These are phyloP conservation scores for Asterella californica DNA, from an alignment of 225 moss, liverwort and hornwort species.

Conservation along the genomic window DNA sequence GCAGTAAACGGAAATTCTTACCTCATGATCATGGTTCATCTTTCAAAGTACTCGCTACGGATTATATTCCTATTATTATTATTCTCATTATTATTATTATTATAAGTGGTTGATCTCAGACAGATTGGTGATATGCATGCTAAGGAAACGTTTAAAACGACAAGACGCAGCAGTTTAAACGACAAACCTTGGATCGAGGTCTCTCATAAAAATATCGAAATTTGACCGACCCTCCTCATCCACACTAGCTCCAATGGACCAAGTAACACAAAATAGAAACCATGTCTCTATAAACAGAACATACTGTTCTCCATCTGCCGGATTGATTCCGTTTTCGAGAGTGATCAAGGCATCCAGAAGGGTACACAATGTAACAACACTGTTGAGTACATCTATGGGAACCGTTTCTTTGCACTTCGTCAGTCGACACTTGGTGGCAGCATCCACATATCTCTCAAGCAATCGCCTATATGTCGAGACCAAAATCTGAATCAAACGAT, in stretches of 20 bases:
- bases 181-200: slow-evolving; percentile 64
- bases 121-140: not conserved
- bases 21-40: no score
- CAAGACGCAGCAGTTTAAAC: not conserved
- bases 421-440: slow-evolving; percentile 50
- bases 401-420: slow-evolving; percentile 65
- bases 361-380: slow-evolving; percentile 61
- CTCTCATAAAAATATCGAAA: slow-evolving; percentile 69
- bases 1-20: not conserved
- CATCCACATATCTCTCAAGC: slow-evolving; percentile 58
- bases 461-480: slow-evolving; percentile 56
- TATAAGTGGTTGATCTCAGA: not conserved
- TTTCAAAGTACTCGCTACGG: not conserved
- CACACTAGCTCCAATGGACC: slow-evolving; percentile 79
- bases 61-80: not conserved
- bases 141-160: not conserved
- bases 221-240: slow-evolving; percentile 60
- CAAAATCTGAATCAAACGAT: slow-evolving; percentile 34
- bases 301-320: slow-evolving; percentile 68
- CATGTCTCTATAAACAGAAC: slow-evolving; percentile 64
- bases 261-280: slow-evolving; percentile 75
- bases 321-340: slow-evolving; percentile 64
- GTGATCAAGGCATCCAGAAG: slow-evolving; percentile 62
- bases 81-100: not conserved
- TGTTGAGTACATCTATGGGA: slow-evolving; percentile 64